These are phyloP conservation scores for Angophora floribunda DNA, from an alignment of 345 rosid genomes.

Conservation along the genomic window DNA sequence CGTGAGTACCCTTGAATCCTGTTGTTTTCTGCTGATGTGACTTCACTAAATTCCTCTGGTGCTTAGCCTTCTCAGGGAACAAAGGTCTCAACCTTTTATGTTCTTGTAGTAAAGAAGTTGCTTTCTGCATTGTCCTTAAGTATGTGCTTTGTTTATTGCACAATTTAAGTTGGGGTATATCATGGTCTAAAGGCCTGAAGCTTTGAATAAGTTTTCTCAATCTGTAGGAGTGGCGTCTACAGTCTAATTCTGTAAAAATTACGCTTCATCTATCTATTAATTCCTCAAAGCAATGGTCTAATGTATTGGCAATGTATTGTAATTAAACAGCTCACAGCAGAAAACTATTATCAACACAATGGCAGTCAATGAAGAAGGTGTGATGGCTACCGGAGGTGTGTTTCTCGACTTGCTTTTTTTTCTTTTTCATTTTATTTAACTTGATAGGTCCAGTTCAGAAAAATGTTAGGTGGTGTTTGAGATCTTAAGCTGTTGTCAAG, in stretches of 20 bases:
- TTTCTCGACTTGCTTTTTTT: not conserved
- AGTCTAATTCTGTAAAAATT: not conserved
- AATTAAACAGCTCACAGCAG: slow-evolving; percentile 81
- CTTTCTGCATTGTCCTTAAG: not conserved
- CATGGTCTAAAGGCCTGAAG: not conserved
- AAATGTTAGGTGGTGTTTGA: not conserved
- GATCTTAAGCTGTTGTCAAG: not conserved
- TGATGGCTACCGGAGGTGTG: slow-evolving; percentile 96
- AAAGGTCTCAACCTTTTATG: not conserved
- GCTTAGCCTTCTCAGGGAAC: not conserved
- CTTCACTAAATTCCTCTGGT: not conserved
- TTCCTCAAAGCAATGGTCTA: not conserved
- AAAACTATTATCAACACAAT: slow-evolving; percentile 90
- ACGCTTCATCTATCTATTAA: not conserved
- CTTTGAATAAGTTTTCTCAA: not conserved
- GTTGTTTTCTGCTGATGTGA: not conserved
- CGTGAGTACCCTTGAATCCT: not conserved
- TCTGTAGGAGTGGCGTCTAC: not conserved
- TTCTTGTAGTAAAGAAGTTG: not conserved
- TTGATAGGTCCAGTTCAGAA: not conserved
- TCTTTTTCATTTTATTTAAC: not conserved
- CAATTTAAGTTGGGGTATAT: not conserved
- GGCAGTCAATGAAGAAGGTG: slow-evolving; percentile 97
- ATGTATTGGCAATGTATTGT: not conserved
- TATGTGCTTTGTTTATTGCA: not conserved